These are phyloP conservation scores for Fusarium caatingaense DNA, from an alignment of 2,329 filamentous ascomycete species.

Conservation along the genomic window DNA sequence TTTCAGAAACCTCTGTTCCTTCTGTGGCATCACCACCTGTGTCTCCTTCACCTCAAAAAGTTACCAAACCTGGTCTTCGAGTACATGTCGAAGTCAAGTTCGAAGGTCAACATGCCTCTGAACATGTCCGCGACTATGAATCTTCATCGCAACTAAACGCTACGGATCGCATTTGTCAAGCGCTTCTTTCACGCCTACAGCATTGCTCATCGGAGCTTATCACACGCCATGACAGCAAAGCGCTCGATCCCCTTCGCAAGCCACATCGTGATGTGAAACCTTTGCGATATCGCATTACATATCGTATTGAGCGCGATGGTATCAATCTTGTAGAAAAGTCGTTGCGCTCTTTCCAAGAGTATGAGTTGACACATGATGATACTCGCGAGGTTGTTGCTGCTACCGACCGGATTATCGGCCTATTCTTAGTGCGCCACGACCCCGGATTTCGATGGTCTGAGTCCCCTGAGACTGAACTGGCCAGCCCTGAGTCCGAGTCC, in stretches of 20 bases:
- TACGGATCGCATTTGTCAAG: constrained; percentile 61
- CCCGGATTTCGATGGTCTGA: constrained; percentile 61
- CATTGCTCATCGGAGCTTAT: constrained; percentile 65
- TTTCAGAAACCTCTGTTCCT: constrained; percentile 37
- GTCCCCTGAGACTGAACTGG: constrained; percentile 54
- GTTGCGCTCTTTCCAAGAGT: constrained; percentile 63
- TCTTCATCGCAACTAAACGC: constrained; percentile 58
- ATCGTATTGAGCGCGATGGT: constrained; percentile 57
- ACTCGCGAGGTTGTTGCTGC: constrained; percentile 61
- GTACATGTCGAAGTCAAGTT: constrained; percentile 61
- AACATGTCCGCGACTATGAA: constrained; percentile 60
- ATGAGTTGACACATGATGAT: constrained; percentile 56
- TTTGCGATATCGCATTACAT: constrained; percentile 61
- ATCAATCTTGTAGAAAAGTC: constrained; percentile 57
- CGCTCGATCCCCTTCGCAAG: constrained; percentile 55
- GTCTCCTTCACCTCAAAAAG: constrained; percentile 21
- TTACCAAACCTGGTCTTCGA: constrained; percentile 48
- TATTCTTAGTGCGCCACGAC: constrained; percentile 64
- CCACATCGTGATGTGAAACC: constrained; percentile 55
- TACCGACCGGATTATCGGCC: constrained; percentile 62
- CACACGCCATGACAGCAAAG: constrained; percentile 62
- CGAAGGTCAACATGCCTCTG: constrained; percentile 56
- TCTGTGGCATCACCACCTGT: constrained; percentile 21
- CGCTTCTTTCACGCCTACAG: constrained; percentile 62
- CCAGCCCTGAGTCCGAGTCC: constrained; percentile 50